Evolutionary conservation across 169 alveolate genomes (phyloP).

Genomic region (Plasmodium inui): DNA sequence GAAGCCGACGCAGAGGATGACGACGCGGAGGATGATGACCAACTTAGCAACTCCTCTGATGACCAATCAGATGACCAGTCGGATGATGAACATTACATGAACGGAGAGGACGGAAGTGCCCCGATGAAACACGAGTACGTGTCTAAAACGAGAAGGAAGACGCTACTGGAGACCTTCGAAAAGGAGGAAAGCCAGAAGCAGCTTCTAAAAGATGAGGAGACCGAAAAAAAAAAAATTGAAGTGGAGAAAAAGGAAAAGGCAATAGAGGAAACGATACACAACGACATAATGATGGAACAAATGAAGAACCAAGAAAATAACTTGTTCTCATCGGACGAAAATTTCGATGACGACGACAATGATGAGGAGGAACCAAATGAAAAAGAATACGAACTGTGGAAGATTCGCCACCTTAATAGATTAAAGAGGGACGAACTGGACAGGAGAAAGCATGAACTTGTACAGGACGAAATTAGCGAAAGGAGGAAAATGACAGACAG

Average conservation of each 20-base stretch:
- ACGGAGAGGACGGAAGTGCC: constrained; percentile 8
- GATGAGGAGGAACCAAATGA: constrained; percentile 65
- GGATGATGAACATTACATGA: constrained; percentile 1
- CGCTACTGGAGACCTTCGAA: constrained; percentile 8
- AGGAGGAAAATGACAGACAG: constrained; percentile 58
- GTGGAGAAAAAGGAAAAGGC: constrained; percentile 59
- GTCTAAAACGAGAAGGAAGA: constrained; percentile 17
- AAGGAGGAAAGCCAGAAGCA: constrained; percentile 28
- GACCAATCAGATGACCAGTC: constrained; percentile 1
- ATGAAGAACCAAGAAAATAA: constrained; percentile 43
- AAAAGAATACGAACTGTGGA: constrained; percentile 84
- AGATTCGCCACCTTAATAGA: constrained; percentile 84
- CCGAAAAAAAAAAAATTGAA: constrained; percentile 40
- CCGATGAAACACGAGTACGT: constrained; percentile 48
- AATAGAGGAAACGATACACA: constrained; percentile 42
- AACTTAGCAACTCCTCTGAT: neutral
- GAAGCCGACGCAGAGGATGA: neutral
- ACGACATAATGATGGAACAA: constrained; percentile 42
- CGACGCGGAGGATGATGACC: constrained; percentile 18
- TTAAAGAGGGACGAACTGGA: constrained; percentile 83
- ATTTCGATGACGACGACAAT: constrained; percentile 65
- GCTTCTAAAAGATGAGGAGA: neutral
- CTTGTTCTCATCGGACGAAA: constrained; percentile 59
- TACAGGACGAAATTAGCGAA: constrained; percentile 48
- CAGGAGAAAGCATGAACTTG: constrained; percentile 75